These are phyloP conservation scores for Albugo candida DNA, from an alignment of 352 stramenopile species.

Conservation along the genomic window DNA sequence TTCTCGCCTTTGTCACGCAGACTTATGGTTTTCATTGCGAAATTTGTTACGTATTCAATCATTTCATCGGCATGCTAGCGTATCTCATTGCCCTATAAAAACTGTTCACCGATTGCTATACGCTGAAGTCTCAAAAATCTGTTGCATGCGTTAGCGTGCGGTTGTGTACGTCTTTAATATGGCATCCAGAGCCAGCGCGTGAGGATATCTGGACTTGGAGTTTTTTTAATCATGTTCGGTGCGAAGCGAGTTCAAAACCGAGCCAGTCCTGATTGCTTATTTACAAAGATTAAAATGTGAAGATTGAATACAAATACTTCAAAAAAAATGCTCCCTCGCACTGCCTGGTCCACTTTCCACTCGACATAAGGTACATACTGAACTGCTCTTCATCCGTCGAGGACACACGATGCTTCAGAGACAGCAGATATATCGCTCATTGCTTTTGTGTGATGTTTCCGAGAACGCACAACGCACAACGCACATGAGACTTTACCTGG, in stretches of 20 bases:
- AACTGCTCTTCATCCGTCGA: slow-evolving; percentile 98
- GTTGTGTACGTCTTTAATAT: slow-evolving; percentile 89
- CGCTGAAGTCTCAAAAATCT: slow-evolving; percentile 65
- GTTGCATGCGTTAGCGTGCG: slow-evolving; percentile 55
- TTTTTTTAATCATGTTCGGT: slow-evolving; percentile 91
- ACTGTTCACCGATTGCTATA: slow-evolving; percentile 73
- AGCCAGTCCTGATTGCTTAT: slow-evolving; percentile 98
- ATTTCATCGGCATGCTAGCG: slow-evolving; percentile 72
- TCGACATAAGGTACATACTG: slow-evolving; percentile 89
- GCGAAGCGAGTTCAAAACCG: slow-evolving; percentile 93
- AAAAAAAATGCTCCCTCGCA: slow-evolving; percentile 93
- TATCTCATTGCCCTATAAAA: slow-evolving; percentile 79
- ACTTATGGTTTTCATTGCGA: slow-evolving; percentile 84
- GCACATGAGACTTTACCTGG: slow-evolving; percentile 86
- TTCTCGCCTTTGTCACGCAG: slow-evolving; percentile 98
- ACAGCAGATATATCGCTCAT: slow-evolving; percentile 96
- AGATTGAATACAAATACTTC: slow-evolving; percentile 92
- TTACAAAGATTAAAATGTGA: slow-evolving; percentile 97
- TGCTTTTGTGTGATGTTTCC: slow-evolving; percentile 84
- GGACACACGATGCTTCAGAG: slow-evolving; percentile 96
- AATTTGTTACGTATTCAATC: slow-evolving; percentile 69
- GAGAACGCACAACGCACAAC: slow-evolving; percentile 98
- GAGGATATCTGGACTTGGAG: slow-evolving; percentile 91
- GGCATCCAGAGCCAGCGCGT: slow-evolving; percentile 92
- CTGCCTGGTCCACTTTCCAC: slow-evolving; percentile 92